Evolutionary conservation across 768 basidiomycete genomes (phyloP), one percentile per base, ranked within the genome.

Genomic region (Calocybe gangraenosa): DNA sequence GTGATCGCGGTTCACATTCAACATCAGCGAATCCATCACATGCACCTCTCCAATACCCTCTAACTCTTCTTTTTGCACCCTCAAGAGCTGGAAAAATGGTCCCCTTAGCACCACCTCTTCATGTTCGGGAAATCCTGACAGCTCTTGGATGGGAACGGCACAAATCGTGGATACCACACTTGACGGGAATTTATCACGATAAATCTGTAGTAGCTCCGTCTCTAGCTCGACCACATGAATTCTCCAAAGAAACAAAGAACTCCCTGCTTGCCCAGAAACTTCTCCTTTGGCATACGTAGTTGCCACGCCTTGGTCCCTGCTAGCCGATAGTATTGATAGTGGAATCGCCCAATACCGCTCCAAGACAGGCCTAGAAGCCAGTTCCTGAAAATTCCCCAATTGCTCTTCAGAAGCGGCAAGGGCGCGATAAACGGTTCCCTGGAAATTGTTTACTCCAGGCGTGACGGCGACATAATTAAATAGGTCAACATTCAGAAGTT

Each of bases 271-370:
- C 20, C 39, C 17, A n/a, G 28, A 18, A n/a, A 45, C 41, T 21
- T 44, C 40, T 10, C 22, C 19, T 18, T 47, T 48, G 21, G 56
- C 48, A 38, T 54, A 57, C 20, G 44, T 25, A 36, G 55, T 20
- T 17, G 54, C 56, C 13, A 42, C 31, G 8, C 50, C 50, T 14
- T 40, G 51, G 7, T 42, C 47, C 25, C 45, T 52, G 32, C 51
- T 55, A 21, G 53, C 46, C 10, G 58, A 55, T 36, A 57, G 33
- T 20, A 59, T 48, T 23, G 52, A 48, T 3, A 59, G 49, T 13
- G 58, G 58, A n/a, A 59, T 45, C 8, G 53, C 48, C 58, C 58
- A 57, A 32, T 48, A 57, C 22, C 57, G 48, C 28, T 58, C 57
- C 23, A 42, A 23, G n/a, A 58, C 47, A 1, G 55, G 51, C 15